Evolutionary conservation across 805 yeast genomes (phyloP), one percentile per base, ranked within the genome.

Genomic region (Candida tammaniensis): DNA sequence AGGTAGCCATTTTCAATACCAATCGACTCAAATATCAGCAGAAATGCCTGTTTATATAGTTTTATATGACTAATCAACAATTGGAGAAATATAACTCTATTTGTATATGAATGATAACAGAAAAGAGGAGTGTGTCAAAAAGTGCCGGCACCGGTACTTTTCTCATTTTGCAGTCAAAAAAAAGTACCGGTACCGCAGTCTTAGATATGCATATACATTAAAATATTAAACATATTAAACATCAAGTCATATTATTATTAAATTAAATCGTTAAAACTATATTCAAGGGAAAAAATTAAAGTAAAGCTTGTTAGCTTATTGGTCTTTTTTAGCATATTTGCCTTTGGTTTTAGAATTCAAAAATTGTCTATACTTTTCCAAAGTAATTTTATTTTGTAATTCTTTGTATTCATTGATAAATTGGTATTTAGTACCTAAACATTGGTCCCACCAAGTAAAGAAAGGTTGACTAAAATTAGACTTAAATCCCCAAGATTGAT

Each of bases 381-480:
- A 70, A 8, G 91, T 81, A 33, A 85, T 74, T 48, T 74, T 72
- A 51, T 76, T 69, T 59, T 85, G 89, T 45, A 78, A 60, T 33
- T 73, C 71, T 49, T 72, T 74, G 62, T 86, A 86, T 36, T 73
- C 74, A 43, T 80, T 75, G 76, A 55, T 54, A 38, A 67, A 64
- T 44, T 76, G 68, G 62, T 82, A 89, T 51, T 81, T 79, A 1
- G 98, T 87, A 36, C 78, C 75, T 37, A 76, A 72, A 31, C 80
- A 43, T 33, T 64, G 63, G 60, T 93, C 98, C 98, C 98, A 93
- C 54, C 87, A 79, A 1, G 87, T 82, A 64, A 93, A 93, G 66
- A 91, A 93, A 4, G 98, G 98, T 69, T 93, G 98, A 10, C 94
- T 82, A 54, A 81, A 93, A 65, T 93, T 93, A 38, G 82, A 79